Percentiles rank a stretch among this genome's conserved stretches.
phyloP scores from a whole-genome alignment of 31 red algal species.

The Porphyra umbilicalis region DNA sequence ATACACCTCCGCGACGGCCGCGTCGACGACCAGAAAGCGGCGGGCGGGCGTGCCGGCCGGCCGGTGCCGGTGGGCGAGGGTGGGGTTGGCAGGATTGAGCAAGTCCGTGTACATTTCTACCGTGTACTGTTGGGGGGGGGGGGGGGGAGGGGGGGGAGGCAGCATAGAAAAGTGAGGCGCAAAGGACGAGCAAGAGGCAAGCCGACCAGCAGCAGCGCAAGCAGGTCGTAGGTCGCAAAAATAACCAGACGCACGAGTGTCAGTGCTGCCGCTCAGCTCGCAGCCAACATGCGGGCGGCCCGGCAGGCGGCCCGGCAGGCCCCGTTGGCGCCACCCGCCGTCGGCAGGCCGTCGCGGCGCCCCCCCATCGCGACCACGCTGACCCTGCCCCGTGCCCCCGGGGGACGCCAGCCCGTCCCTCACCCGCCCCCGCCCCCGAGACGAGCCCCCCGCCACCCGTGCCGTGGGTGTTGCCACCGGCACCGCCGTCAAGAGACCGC shows the following conservation, averaged over 20 bases:
- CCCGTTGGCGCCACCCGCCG: too few relatives aligned
- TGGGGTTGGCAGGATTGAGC: conserved; percentile 26
- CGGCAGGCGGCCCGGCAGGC: too few relatives aligned
- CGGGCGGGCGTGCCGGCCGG: conserved; percentile 37
- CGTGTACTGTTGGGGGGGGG: conserved; percentile 31
- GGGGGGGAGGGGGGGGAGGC: background rate
- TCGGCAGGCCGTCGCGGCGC: too few relatives aligned
- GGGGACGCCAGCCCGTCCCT: too few relatives aligned
- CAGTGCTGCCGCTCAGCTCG: too few relatives aligned
- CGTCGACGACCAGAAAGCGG: conserved; percentile 85
- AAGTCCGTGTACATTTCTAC: conserved; percentile 73
- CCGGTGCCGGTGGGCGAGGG: conserved; percentile 71
- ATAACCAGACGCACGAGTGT: background rate
- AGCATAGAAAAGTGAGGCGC: background rate
- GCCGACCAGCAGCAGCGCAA: background rate
- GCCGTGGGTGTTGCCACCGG: too few relatives aligned
- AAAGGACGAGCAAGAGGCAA: background rate
- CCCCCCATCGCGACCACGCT: too few relatives aligned
- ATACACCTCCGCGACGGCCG: conserved; percentile 42
- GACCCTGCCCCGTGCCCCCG: too few relatives aligned
- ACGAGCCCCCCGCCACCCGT: too few relatives aligned
- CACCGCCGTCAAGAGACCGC: too few relatives aligned
- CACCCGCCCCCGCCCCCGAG: too few relatives aligned
- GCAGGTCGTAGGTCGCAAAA: background rate
- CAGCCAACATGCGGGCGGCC: too few relatives aligned